Evolutionary conservation across 768 basidiomycete genomes (phyloP).

Genomic region (Tylopilus intermedius): DNA sequence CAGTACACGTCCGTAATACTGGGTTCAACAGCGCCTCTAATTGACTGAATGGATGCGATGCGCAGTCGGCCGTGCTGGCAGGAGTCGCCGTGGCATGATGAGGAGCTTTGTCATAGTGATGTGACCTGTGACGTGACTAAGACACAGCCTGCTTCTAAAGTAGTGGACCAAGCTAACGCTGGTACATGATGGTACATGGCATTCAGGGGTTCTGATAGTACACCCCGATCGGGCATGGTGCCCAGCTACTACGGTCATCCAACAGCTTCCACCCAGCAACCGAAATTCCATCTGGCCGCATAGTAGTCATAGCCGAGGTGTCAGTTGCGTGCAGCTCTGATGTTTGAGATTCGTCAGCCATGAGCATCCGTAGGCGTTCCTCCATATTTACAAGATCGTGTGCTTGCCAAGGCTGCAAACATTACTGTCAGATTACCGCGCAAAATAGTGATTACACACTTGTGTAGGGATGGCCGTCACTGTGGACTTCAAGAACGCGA

Average conservation of each 20-base stretch:
- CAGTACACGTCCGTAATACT: not conserved
- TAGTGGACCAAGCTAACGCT: no score
- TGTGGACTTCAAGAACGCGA: slow-evolving; percentile 15
- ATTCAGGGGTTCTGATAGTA: slow-evolving; percentile 21
- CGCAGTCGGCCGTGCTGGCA: slow-evolving; percentile 20
- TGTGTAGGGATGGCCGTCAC: slow-evolving; percentile 5
- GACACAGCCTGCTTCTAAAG: not conserved
- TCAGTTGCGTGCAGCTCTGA: not conserved
- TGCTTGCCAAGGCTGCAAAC: slow-evolving; percentile 46
- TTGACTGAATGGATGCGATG: not conserved
- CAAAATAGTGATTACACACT: slow-evolving; percentile 10
- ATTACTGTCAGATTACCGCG: not conserved
- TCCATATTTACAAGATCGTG: slow-evolving; percentile 53
- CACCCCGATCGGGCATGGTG: slow-evolving; percentile 66
- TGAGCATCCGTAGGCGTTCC: slow-evolving; percentile 41
- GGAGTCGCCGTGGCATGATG: not conserved
- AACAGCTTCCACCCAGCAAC: slow-evolving; percentile 52
- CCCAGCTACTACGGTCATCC: slow-evolving; percentile 45
- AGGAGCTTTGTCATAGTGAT: slow-evolving; percentile 13
- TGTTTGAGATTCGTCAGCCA: slow-evolving; percentile 17
- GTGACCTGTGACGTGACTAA: slow-evolving; percentile 21
- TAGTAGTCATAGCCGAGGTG: not conserved
- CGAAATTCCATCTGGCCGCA: not conserved
- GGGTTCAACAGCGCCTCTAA: not conserved
- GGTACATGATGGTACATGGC: not conserved